These are phyloP conservation scores for Exserohilum rostratum DNA, from an alignment of 2,329 filamentous ascomycete genomes.

Conservation along the genomic window DNA sequence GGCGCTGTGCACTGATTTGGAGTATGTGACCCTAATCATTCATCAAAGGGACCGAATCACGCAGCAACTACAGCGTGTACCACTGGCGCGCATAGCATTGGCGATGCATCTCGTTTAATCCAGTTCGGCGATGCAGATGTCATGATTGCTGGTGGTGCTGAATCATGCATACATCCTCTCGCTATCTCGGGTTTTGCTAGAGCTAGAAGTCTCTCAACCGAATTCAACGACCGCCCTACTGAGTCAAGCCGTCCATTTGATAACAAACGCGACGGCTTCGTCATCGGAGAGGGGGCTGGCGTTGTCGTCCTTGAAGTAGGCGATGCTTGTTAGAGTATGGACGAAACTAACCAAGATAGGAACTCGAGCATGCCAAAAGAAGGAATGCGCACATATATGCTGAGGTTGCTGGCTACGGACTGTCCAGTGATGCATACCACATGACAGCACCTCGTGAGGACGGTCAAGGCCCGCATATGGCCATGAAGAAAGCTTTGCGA, in stretches of 20 bases:
- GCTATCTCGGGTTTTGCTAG: conserved; percentile 90
- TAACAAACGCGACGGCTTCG: conserved; percentile 77
- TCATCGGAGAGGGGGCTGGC: conserved; percentile 90
- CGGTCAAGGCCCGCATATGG: conserved; percentile 78
- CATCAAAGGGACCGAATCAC: conserved; percentile 79
- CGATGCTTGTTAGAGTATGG: not conserved
- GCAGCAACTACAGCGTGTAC: conserved; percentile 94
- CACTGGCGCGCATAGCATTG: conserved; percentile 91
- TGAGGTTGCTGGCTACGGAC: conserved; percentile 86
- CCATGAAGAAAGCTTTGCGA: conserved; percentile 83
- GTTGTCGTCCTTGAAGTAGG: conserved; percentile 79
- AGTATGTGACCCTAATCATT: conserved; percentile 7
- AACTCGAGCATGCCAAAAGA: conserved; percentile 82
- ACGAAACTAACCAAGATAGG: conserved; percentile 51
- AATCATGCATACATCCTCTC: conserved; percentile 94
- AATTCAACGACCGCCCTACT: conserved; percentile 74
- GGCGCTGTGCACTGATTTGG: too few species aligned
- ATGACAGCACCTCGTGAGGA: conserved; percentile 89
- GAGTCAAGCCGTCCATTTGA: conserved; percentile 89
- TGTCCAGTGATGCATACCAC: conserved; percentile 88
- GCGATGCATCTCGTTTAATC: conserved; percentile 92
- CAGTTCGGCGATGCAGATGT: conserved; percentile 89
- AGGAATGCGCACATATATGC: conserved; percentile 85
- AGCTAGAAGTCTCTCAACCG: conserved; percentile 82
- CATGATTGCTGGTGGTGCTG: conserved; percentile 94